Percentiles rank a stretch among this genome's conserved stretches.
phyloP scores from a whole-genome alignment of 768 basidiomycete species.

The Cyathus striatus region DNA sequence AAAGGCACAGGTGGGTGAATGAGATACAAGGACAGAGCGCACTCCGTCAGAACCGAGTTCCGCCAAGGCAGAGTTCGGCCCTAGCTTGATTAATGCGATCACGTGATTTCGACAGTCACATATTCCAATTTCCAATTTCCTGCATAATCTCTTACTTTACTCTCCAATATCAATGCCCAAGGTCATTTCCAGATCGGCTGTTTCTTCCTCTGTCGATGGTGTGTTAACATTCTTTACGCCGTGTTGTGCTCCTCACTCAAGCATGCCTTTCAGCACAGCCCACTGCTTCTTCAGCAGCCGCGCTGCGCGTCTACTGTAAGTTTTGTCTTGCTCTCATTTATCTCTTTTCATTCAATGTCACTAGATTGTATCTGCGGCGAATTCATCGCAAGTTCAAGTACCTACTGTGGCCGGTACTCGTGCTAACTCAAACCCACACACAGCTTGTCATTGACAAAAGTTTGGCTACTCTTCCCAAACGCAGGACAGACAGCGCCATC shows the following conservation, averaged over 20 bases:
- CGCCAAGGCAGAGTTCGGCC: no score
- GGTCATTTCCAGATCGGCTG: slow-evolving; percentile 83
- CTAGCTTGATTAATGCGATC: not conserved
- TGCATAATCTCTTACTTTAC: not conserved
- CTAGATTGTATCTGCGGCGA: slow-evolving; percentile 86
- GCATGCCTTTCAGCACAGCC: slow-evolving; percentile 51
- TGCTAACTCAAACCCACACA: slow-evolving; percentile 1
- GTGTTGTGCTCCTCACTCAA: not conserved
- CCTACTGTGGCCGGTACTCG: not conserved
- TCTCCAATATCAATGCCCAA: slow-evolving; percentile 65
- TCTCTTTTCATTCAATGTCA: slow-evolving; percentile 6
- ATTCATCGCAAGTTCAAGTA: slow-evolving; percentile 59
- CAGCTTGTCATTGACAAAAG: slow-evolving; percentile 82
- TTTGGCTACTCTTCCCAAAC: slow-evolving; percentile 60
- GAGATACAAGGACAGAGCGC: no score
- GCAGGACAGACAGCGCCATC: slow-evolving; percentile 74
- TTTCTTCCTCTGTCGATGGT: slow-evolving; percentile 89
- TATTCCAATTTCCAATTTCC: not conserved
- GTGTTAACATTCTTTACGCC: slow-evolving; percentile 12
- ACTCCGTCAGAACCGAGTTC: no score
- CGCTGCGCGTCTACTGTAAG: slow-evolving; percentile 80
- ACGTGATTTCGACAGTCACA: not conserved
- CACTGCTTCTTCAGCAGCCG: slow-evolving; percentile 72
- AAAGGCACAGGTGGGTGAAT: no score
- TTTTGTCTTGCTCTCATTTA: slow-evolving; percentile 9